These are phyloP conservation scores for Rhodotorula taiwanensis DNA, from an alignment of 768 basidiomycete genomes.

Conservation along the genomic window DNA sequence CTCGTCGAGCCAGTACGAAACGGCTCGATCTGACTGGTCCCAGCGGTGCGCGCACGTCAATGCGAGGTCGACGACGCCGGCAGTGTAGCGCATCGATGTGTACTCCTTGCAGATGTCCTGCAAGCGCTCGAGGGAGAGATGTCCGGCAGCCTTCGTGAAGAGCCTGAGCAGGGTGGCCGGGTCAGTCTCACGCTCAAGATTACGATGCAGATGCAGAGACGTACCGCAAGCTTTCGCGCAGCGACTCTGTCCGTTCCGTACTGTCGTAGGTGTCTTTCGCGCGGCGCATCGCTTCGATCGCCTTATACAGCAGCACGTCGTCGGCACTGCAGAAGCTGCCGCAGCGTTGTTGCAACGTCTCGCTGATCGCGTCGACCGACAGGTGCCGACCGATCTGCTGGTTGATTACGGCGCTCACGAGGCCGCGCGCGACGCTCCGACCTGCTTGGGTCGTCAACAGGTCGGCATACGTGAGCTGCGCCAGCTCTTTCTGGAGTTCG, in stretches of 20 bases:
- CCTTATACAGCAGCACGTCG: constrained; percentile 97
- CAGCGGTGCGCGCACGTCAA: constrained; percentile 70
- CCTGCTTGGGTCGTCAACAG: constrained; percentile 79
- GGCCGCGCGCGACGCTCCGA: constrained; percentile 72
- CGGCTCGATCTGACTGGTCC: constrained; percentile 61
- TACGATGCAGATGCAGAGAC: constrained; percentile 19
- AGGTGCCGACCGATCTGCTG: constrained; percentile 97
- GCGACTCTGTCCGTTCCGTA: constrained; percentile 65
- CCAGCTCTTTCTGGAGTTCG: constrained; percentile 63
- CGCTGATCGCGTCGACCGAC: constrained; percentile 96
- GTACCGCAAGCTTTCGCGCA: constrained; percentile 81
- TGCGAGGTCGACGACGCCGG: constrained; percentile 78
- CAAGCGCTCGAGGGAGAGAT: constrained; percentile 73
- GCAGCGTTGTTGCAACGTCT: constrained; percentile 85
- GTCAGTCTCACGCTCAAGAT: too few relatives aligned
- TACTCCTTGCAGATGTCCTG: constrained; percentile 85
- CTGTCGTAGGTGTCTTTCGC: constrained; percentile 73
- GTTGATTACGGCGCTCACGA: constrained; percentile 94
- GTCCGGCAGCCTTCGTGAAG: constrained; percentile 79
- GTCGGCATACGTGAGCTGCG: constrained; percentile 71
- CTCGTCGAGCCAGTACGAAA: constrained; percentile 62
- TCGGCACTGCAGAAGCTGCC: constrained; percentile 97
- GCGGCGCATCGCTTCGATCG: constrained; percentile 84
- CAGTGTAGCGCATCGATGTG: constrained; percentile 70
- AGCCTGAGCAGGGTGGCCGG: constrained; percentile 53